Evolutionary conservation across 2,329 filamentous ascomycete genomes (phyloP).

Genomic region (Cyclaneusma minus): DNA sequence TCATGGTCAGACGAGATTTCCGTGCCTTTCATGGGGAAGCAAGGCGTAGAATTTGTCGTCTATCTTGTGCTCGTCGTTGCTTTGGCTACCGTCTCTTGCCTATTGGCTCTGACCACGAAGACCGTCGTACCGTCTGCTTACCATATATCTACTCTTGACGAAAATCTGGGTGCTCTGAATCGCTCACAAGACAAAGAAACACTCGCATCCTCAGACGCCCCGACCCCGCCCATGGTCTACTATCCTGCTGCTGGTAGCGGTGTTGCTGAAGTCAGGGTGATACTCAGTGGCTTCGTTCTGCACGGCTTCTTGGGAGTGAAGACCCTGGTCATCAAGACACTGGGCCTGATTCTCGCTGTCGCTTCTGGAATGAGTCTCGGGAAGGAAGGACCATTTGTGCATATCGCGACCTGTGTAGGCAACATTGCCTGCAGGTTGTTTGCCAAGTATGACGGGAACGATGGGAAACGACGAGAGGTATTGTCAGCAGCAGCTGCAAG

Average conservation of each 20-base stretch:
- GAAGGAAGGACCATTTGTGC: conserved; percentile 90
- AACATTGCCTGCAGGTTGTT: conserved; percentile 95
- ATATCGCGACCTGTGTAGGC: conserved; percentile 87
- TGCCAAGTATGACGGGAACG: conserved; percentile 82
- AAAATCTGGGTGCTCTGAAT: conserved; percentile 65
- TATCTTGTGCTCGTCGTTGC: conserved; percentile 59
- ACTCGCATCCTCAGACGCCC: conserved; percentile 6
- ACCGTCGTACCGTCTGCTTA: conserved; percentile 84
- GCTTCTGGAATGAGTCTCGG: conserved; percentile 86
- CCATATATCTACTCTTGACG: conserved; percentile 75
- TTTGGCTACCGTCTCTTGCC: conserved; percentile 58
- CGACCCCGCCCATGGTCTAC: conserved; percentile 65
- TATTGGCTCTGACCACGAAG: conserved; percentile 77
- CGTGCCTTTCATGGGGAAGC: too few relatives aligned
- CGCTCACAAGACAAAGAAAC: conserved; percentile 20
- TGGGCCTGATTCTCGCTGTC: conserved; percentile 73
- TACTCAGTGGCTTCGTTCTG: conserved; percentile 91
- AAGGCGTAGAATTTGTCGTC: conserved; percentile 48
- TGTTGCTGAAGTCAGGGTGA: conserved; percentile 93
- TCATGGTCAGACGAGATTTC: conserved; percentile 36
- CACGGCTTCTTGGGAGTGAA: conserved; percentile 87
- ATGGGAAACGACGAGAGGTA: conserved; percentile 84
- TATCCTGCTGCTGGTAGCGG: conserved; percentile 93
- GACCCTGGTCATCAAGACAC: conserved; percentile 73
- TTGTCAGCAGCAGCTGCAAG: conserved; percentile 86